Conservation (phyloP, 2,329 filamentous ascomycete genomes). For the Hypocreales sp. region DNA sequence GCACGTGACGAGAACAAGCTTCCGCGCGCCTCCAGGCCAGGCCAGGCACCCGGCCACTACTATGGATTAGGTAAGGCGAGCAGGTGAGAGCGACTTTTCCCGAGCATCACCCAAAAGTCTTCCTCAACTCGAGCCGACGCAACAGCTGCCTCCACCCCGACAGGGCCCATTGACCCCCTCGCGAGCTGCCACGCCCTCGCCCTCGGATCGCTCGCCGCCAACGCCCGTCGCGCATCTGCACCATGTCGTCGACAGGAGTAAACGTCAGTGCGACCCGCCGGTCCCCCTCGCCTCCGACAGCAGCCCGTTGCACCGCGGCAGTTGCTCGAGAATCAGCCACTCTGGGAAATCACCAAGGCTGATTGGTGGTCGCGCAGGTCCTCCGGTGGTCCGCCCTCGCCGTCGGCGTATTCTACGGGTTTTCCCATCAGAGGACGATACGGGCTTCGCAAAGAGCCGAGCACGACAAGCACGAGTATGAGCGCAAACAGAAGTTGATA, state of each 20-base stretch:
- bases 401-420: conserved; percentile 85
- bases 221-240: conserved; percentile 19
- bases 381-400: conserved; percentile 92
- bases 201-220: conserved; percentile 18
- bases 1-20: conserved; percentile 10
- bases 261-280: conserved; percentile 36
- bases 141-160: conserved; percentile 22
- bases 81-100: conserved; percentile 32
- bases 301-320: too few relatives aligned
- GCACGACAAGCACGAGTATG: conserved; percentile 66
- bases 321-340: too few relatives aligned
- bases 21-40: too few relatives aligned
- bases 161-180: conserved; percentile 28
- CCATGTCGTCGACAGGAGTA: conserved; percentile 54
- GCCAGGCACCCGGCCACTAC: too few relatives aligned
- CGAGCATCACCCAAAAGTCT: conserved; percentile 13
- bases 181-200: conserved; percentile 17
- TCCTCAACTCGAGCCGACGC: conserved; percentile 21
- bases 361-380: conserved; percentile 69
- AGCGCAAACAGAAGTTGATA: conserved; percentile 86
- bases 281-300: conserved; percentile 3
- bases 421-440: conserved; percentile 82
- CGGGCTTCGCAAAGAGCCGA: conserved; percentile 53
- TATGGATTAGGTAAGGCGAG: too few relatives aligned
- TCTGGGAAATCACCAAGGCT: too few relatives aligned